These are phyloP conservation scores for Lathyrus oleraceus DNA, from an alignment of 306 rosid genomes.

Conservation along the genomic window DNA sequence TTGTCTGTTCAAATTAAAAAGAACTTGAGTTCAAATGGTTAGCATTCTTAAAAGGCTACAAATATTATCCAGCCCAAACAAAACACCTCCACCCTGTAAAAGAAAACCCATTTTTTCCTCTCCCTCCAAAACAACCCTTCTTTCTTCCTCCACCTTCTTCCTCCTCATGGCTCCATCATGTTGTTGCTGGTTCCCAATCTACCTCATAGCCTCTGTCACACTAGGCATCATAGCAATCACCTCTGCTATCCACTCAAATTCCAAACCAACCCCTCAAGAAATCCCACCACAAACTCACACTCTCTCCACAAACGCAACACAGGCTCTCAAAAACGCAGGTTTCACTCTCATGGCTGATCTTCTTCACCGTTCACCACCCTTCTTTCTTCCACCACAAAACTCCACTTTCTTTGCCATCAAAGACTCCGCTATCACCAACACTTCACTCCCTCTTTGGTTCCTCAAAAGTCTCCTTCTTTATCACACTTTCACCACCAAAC, in stretches of 20 bases:
- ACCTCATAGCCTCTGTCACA: constrained; percentile 41
- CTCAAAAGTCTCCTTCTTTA: constrained; percentile 53
- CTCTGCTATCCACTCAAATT: constrained; percentile 37
- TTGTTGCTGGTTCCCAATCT: constrained; percentile 49
- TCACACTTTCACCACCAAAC: constrained; percentile 31
- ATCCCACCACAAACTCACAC: constrained; percentile 25
- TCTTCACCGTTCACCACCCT: constrained; percentile 59
- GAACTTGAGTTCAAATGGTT: too few relatives aligned
- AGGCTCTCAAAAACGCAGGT: constrained; percentile 53
- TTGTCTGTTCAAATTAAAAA: too few relatives aligned
- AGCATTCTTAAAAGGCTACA: too few relatives aligned
- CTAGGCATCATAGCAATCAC: constrained; percentile 58
- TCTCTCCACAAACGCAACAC: constrained; percentile 50
- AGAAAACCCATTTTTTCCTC: not conserved
- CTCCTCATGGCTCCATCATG: constrained; percentile 52
- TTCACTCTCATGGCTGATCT: constrained; percentile 61
- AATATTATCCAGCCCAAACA: too few relatives aligned
- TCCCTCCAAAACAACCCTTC: constrained; percentile 9
- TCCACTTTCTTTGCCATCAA: constrained; percentile 45
- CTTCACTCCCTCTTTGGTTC: constrained; percentile 58
- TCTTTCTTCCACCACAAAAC: constrained; percentile 45
- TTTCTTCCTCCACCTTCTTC: not conserved
- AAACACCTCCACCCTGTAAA: too few relatives aligned
- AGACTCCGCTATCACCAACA: constrained; percentile 42
- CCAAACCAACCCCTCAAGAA: constrained; percentile 40